Percentiles rank a stretch among this genome's conserved stretches.
Evolutionary conservation across 495 filamentous ascomycete genomes (phyloP).

Genomic region (Aspergillus nidulans): DNA sequence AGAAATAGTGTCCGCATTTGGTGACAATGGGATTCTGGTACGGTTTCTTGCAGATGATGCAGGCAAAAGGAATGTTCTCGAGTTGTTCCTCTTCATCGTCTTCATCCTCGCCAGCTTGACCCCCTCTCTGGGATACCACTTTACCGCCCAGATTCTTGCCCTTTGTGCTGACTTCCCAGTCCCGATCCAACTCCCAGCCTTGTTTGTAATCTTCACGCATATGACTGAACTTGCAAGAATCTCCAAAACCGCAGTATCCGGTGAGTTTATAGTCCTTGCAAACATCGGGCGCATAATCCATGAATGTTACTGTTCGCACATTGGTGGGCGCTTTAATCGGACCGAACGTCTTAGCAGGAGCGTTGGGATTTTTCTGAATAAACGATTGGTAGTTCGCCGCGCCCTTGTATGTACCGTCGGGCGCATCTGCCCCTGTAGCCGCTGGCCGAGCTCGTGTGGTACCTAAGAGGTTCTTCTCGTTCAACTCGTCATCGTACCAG

Average conservation of each 20-base stretch:
- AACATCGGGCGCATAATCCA: constrained; percentile 88
- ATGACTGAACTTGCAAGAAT: constrained; percentile 63
- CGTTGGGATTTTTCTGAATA: constrained; percentile 79
- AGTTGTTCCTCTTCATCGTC: constrained; percentile 72
- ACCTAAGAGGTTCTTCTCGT: constrained; percentile 59
- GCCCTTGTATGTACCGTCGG: constrained; percentile 75
- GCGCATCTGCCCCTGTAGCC: constrained; percentile 20
- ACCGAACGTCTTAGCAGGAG: constrained; percentile 65
- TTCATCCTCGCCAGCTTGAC: constrained; percentile 38
- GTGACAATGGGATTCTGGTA: constrained; percentile 85
- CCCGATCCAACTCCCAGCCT: constrained; percentile 91
- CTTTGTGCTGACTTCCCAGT: constrained; percentile 84
- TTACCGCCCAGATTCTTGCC: constrained; percentile 63
- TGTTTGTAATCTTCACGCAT: constrained; percentile 82
- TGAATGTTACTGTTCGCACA: constrained; percentile 83
- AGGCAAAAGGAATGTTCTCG: constrained; percentile 91
- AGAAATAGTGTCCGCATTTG: constrained; percentile 94
- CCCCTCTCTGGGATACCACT: constrained; percentile 53
- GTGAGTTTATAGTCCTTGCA: constrained; percentile 96
- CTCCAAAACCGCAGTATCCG: constrained; percentile 37
- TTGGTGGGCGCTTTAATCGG: constrained; percentile 88
- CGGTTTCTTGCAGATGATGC: constrained; percentile 78
- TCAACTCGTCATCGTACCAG: constrained; percentile 76
- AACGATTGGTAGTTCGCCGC: constrained; percentile 66
- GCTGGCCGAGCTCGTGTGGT: constrained; percentile 45